Base-by-base conservation (phyloP, 1,284 basidiomycete genomes). In the Mycocalia duriaeana region DNA sequence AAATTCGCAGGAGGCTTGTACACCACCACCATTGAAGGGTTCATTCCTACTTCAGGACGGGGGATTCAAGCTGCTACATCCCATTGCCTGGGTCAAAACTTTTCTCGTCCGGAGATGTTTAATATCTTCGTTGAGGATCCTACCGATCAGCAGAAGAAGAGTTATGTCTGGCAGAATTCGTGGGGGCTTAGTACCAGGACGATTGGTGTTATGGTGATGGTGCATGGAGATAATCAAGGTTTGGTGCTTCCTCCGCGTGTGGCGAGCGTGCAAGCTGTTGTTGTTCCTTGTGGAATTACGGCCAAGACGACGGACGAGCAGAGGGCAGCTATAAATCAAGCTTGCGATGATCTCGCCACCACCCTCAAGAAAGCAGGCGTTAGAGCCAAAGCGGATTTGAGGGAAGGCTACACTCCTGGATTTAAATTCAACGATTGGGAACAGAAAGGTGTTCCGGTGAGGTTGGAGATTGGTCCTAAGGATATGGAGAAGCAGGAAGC, bases 371-470 rank as follows among this genome's bases (percentile, higher is more conserved):
- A 81, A 55, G 78, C 73, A 8, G 94, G 85, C 41, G 71, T 99
- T 54, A 80, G 89, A 53, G 91, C 91, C 39, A 92, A 89, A 69
- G 91, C 91, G 1, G 96, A 99, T 70, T 72, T 94, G 55, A 76
- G 95, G 47, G 95, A 98, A 16, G 92, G 90, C 22, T 96, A 99
- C 72, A 98, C 93, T 42, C 95, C 95, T 13, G 95, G 95, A 38
- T 99, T 88, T 76, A 99, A 99, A 73, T 99, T 97, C 75, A 97
- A 97, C 67, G 92, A 98, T 64, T 98, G 95, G 94, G 96, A 99
- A 74, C 87, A 96, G 71, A 92, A 94, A 79, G 90, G 96, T 67
- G 93, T 98, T 25, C 96, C 95, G 19, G 76, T 99, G 49, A 91
- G 95, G 55, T 85, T 99, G 55, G 96, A 99, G 71, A 85, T 99